Conservation (phyloP, 176 grass and related monocot species). For the Chrysopogon serrulatus region DNA sequence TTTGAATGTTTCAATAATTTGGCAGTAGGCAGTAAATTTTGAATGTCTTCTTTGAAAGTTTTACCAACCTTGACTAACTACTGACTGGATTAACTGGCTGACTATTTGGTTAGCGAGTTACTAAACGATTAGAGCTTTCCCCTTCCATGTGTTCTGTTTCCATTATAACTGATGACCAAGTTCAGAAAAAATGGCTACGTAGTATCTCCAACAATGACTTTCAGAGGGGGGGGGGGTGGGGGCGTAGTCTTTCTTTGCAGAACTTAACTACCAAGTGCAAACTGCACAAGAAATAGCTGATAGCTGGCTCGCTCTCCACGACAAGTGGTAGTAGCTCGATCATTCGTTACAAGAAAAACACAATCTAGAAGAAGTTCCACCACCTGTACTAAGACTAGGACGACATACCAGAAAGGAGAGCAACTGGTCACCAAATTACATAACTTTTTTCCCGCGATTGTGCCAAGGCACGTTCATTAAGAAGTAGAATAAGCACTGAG, state of each 20-base stretch:
- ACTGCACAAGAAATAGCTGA: neutral
- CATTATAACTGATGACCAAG: neutral
- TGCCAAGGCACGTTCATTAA: too few species aligned
- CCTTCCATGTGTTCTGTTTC: neutral
- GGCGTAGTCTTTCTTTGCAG: too few species aligned
- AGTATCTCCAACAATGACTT: neutral
- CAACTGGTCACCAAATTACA: neutral
- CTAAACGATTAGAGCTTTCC: too few species aligned
- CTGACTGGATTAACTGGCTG: too few species aligned
- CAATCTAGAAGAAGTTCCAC: neutral
- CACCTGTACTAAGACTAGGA: neutral
- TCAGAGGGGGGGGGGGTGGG: too few species aligned
- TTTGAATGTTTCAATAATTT: too few species aligned
- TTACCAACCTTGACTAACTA: too few species aligned
- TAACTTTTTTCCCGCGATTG: too few species aligned
- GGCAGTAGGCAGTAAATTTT: too few species aligned
- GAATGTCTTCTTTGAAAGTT: too few species aligned
- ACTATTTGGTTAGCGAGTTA: too few species aligned
- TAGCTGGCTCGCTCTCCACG: neutral
- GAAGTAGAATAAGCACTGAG: too few species aligned
- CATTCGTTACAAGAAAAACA: neutral
- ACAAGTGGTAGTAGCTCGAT: neutral
- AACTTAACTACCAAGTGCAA: neutral
- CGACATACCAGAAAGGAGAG: neutral
- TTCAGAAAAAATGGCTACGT: neutral